Evolutionary conservation across 345 rosid species (phyloP).

Genomic region (Aurinia saxatilis): DNA sequence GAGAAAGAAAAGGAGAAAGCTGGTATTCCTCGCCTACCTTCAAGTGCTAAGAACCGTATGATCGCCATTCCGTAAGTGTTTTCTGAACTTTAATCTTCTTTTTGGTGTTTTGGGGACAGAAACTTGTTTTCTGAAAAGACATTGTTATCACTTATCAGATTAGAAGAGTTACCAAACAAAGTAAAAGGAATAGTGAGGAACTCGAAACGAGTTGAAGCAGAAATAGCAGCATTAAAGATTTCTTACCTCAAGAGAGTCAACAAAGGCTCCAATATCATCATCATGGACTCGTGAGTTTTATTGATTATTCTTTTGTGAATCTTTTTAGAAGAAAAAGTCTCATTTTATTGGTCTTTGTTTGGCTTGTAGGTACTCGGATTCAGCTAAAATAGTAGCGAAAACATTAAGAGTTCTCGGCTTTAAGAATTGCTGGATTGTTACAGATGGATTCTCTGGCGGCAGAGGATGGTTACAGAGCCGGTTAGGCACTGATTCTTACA

Average conservation of each 20-base stretch:
- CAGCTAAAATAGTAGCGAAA: conserved; percentile 71
- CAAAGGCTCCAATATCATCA: conserved; percentile 76
- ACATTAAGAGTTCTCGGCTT: conserved; percentile 63
- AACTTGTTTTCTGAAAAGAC: background rate
- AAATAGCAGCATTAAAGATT: conserved; percentile 80
- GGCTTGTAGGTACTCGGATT: conserved; percentile 62
- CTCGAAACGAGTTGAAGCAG: conserved; percentile 79
- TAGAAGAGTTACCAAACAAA: conserved; percentile 82
- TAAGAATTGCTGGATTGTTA: conserved; percentile 67
- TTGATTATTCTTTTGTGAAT: background rate
- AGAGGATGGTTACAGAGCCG: conserved; percentile 90
- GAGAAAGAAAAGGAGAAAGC: conserved; percentile 90
- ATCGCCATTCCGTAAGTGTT: conserved; percentile 73
- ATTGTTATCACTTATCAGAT: conserved; percentile 27
- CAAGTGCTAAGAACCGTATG: conserved; percentile 71
- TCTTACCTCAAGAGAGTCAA: conserved; percentile 76
- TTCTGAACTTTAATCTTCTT: background rate
- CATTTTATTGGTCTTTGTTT: background rate
- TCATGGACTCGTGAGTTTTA: conserved; percentile 77
- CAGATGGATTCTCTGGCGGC: conserved; percentile 80
- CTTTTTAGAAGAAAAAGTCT: background rate
- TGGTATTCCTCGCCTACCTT: conserved; percentile 92
- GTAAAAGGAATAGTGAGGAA: conserved; percentile 62
- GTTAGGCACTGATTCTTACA: conserved; percentile 77
- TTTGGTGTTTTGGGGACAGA: background rate